These are phyloP conservation scores for Lyophyllum decastes DNA, from an alignment of 768 basidiomycete genomes.

Conservation along the genomic window DNA sequence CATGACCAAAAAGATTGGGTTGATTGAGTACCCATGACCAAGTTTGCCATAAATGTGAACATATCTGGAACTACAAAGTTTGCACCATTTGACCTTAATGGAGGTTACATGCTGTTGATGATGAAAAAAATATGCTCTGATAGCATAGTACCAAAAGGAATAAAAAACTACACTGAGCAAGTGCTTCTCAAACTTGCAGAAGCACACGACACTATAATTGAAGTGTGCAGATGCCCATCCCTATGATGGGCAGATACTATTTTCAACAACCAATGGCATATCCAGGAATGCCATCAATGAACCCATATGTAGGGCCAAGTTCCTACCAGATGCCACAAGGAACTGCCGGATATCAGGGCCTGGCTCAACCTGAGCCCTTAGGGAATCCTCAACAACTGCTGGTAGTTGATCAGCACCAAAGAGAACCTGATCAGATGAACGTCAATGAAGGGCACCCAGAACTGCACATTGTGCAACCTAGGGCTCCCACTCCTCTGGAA, in stretches of 20 bases:
- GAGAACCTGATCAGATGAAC: not conserved
- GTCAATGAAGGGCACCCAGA: not conserved
- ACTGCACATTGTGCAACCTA: not conserved
- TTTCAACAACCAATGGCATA: not conserved
- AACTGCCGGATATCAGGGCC: not conserved
- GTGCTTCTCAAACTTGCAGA: not conserved
- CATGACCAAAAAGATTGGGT: not conserved
- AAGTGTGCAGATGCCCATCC: not conserved
- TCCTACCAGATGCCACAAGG: too few relatives aligned
- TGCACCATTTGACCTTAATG: not conserved
- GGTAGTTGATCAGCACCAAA: not conserved
- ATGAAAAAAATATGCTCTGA: not conserved
- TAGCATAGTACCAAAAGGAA: not conserved
- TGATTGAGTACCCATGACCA: too few relatives aligned
- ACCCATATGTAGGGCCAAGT: not conserved
- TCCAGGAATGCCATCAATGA: not conserved
- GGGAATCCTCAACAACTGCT: not conserved
- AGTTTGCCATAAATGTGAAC: not conserved
- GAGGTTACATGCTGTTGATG: not conserved
- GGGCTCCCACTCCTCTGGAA: not conserved
- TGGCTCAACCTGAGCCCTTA: not conserved
- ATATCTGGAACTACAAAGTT: not conserved
- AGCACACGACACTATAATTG: not conserved
- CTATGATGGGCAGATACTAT: not conserved
- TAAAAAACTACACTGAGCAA: not conserved